Conservation (phyloP, 2,329 filamentous ascomycete genomes). For the Fusarium chaquense region DNA sequence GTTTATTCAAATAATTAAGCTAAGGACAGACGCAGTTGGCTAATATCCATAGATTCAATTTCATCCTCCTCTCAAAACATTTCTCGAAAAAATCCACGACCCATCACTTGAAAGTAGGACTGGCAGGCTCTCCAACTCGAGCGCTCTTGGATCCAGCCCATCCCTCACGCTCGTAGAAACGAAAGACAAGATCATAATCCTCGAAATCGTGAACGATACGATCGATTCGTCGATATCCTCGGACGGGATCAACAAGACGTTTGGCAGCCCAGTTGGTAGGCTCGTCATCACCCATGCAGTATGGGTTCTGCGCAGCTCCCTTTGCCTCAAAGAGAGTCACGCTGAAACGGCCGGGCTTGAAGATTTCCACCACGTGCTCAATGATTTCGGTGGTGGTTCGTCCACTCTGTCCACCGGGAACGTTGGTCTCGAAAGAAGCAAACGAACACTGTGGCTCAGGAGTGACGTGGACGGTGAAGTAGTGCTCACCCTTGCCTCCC, state of each 20-base stretch:
- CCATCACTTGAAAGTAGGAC: slow-evolving; percentile 44
- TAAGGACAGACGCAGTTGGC: slow-evolving; percentile 10
- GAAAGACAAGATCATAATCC: slow-evolving; percentile 95
- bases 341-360: slow-evolving; percentile 97
- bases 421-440: slow-evolving; percentile 98
- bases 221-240: slow-evolving; percentile 89
- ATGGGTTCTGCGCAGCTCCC: slow-evolving; percentile 60
- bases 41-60: slow-evolving; percentile 4
- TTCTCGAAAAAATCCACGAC: not conserved
- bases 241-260: slow-evolving; percentile 78
- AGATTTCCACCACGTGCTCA: slow-evolving; percentile 93
- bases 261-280: slow-evolving; percentile 55
- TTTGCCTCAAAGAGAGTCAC: slow-evolving; percentile 97
- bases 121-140: slow-evolving; percentile 64
- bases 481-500: slow-evolving; percentile 75
- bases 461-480: slow-evolving; percentile 98
- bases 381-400: slow-evolving; percentile 91
- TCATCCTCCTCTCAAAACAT: not conserved
- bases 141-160: slow-evolving; percentile 70
- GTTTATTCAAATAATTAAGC: slow-evolving; percentile 1
- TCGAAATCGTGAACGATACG: slow-evolving; percentile 97
- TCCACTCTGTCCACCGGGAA: slow-evolving; percentile 87
- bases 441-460: slow-evolving; percentile 98
- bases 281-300: slow-evolving; percentile 58
- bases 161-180: slow-evolving; percentile 93